A percentile compares a stretch with the other conserved stretches of the same genome.
phyloP scores from a whole-genome alignment of 805 yeast species.

The Barnettozyma californica region DNA sequence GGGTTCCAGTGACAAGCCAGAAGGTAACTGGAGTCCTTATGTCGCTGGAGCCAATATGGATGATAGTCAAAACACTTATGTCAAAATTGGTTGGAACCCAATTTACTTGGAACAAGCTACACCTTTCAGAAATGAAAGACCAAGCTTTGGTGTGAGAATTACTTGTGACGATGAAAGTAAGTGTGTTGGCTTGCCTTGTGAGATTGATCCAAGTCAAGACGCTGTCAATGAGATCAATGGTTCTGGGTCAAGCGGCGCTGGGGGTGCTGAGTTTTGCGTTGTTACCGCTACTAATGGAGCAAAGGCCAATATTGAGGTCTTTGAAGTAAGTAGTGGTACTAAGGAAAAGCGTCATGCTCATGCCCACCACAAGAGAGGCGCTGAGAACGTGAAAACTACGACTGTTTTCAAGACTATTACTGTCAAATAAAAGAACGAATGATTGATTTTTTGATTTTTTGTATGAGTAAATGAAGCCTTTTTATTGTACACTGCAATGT shows the following conservation, averaged over 20 bases:
- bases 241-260: conserved; percentile 42
- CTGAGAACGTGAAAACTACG: conserved; percentile 6
- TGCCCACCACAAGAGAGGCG: conserved; percentile 5
- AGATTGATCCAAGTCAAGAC: conserved; percentile 63
- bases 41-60: conserved; percentile 91
- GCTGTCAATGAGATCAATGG: conserved; percentile 51
- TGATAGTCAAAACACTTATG: conserved; percentile 59
- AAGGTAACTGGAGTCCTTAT: conserved; percentile 91
- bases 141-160: conserved; percentile 66
- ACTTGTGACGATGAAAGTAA: conserved; percentile 64
- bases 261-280: conserved; percentile 78
- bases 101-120: conserved; percentile 57
- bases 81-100: conserved; percentile 91
- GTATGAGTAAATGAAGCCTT: not conserved
- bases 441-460: not conserved
- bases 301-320: conserved; percentile 69
- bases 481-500: too few species aligned
- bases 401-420: conserved; percentile 11
- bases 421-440: not conserved
- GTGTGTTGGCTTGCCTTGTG: conserved; percentile 78
- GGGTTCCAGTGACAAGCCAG: conserved; percentile 66
- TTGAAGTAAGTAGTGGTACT: conserved; percentile 26
- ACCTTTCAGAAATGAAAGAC: conserved; percentile 50
- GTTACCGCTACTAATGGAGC: conserved; percentile 66
- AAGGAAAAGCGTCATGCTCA: conserved; percentile 15